Evolutionary conservation across 352 stramenopile genomes (phyloP).

Genomic region (Globisporangium middletonii): DNA sequence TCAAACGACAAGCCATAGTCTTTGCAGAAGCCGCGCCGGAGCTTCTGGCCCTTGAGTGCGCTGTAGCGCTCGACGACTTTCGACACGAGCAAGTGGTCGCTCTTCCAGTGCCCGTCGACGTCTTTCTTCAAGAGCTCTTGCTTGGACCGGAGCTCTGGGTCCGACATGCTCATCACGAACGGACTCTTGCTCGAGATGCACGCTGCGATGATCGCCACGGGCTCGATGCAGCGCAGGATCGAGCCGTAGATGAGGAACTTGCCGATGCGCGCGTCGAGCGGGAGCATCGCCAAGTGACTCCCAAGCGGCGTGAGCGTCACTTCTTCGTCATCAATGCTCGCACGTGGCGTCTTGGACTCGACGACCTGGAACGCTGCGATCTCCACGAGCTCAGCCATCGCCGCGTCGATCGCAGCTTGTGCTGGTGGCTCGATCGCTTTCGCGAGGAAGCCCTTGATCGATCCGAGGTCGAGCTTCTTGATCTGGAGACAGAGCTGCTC

Average conservation of each 20-base stretch:
- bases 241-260: conserved; percentile 88
- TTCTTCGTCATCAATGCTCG: conserved; percentile 30
- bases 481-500: conserved; percentile 86
- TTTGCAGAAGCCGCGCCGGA: conserved; percentile 59
- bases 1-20: conserved; percentile 77
- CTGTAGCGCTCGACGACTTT: conserved; percentile 78
- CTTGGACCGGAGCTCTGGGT: conserved; percentile 45
- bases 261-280: conserved; percentile 79
- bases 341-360: conserved; percentile 9
- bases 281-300: conserved; percentile 73
- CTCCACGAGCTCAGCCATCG: conserved; percentile 86
- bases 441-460: conserved; percentile 63
- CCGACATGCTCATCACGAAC: conserved; percentile 69
- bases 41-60: conserved; percentile 36
- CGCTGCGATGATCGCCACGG: conserved; percentile 76
- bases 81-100: conserved; percentile 73
- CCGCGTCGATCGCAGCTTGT: conserved; percentile 85
- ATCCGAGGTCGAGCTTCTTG: conserved; percentile 73
- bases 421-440: conserved; percentile 92
- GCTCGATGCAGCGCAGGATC: conserved; percentile 80
- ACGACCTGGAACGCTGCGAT: conserved; percentile 78
- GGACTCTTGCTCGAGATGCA: conserved; percentile 76
- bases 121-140: conserved; percentile 68
- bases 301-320: conserved; percentile 92
- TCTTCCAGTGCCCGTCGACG: conserved; percentile 57